Percentiles rank a stretch among this genome's conserved stretches.
Conservation (phyloP, 108 stramenopile species). For the Skeletonema menzelii region DNA sequence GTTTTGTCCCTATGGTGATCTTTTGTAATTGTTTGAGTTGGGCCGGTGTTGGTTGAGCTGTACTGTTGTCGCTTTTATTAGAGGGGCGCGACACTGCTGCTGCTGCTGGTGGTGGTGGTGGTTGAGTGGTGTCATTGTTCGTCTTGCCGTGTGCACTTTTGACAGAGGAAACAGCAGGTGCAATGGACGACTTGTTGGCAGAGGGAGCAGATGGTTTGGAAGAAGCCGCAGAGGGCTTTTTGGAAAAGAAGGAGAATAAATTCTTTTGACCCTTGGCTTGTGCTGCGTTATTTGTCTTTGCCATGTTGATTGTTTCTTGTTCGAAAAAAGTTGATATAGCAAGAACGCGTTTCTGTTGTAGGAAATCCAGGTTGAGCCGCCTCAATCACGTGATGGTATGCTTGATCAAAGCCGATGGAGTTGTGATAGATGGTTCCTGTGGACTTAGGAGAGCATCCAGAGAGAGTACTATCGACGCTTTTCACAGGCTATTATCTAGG, state of each 20-base stretch:
- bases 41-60: background rate
- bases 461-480: no score
- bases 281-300: background rate
- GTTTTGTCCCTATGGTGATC: conserved; percentile 43
- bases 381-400: no score
- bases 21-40: conserved; percentile 31
- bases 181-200: background rate
- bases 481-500: no score
- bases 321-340: no score
- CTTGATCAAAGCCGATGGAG: no score
- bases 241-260: conserved; percentile 73
- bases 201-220: background rate
- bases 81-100: background rate
- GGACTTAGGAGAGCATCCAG: no score
- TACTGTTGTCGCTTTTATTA: background rate
- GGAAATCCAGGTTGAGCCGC: no score
- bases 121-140: background rate
- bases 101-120: background rate
- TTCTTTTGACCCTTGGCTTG: conserved; percentile 20
- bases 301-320: background rate
- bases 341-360: no score
- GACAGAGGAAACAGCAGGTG: background rate
- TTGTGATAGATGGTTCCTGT: no score
- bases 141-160: background rate
- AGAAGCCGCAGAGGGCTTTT: conserved; percentile 42